Conservation (phyloP, 805 yeast species). For the Cyberlindnera amylophila region DNA sequence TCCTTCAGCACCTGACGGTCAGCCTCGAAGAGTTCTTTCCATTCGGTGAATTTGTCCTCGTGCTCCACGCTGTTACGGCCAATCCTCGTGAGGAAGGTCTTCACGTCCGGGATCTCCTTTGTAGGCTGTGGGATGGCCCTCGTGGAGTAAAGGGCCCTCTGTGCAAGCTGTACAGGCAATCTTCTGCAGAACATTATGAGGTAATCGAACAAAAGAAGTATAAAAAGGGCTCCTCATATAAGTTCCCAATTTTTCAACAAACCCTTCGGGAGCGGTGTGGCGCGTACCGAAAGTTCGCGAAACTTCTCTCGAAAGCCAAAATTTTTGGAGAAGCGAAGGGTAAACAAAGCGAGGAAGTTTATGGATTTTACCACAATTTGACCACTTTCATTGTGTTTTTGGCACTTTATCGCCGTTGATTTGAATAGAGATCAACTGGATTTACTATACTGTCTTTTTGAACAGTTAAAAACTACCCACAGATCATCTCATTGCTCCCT, state of each 20-base stretch:
- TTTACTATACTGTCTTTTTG: too few relatives aligned
- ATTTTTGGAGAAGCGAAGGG: conserved; percentile 5
- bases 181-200: conserved; percentile 18
- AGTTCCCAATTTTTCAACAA: conserved; percentile 9
- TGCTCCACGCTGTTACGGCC: conserved; percentile 75
- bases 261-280: too few relatives aligned
- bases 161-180: conserved; percentile 4
- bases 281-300: conserved; percentile 4
- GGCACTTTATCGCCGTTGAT: too few relatives aligned
- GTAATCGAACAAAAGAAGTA: too few relatives aligned
- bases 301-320: neutral
- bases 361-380: too few relatives aligned
- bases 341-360: conserved; percentile 5
- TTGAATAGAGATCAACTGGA: too few relatives aligned
- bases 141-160: conserved; percentile 15
- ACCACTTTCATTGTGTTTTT: too few relatives aligned
- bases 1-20: conserved; percentile 58
- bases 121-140: conserved; percentile 45
- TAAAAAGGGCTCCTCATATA: too few relatives aligned
- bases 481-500: too few relatives aligned
- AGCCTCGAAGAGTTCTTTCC: conserved; percentile 63
- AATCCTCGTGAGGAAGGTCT: conserved; percentile 67
- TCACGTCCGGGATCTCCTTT: conserved; percentile 58
- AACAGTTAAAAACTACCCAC: too few relatives aligned
- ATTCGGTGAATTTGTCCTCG: conserved; percentile 60